Base-by-base conservation (phyloP, 2,329 filamentous ascomycete genomes). In the Reticulascus tulasneorum region DNA sequence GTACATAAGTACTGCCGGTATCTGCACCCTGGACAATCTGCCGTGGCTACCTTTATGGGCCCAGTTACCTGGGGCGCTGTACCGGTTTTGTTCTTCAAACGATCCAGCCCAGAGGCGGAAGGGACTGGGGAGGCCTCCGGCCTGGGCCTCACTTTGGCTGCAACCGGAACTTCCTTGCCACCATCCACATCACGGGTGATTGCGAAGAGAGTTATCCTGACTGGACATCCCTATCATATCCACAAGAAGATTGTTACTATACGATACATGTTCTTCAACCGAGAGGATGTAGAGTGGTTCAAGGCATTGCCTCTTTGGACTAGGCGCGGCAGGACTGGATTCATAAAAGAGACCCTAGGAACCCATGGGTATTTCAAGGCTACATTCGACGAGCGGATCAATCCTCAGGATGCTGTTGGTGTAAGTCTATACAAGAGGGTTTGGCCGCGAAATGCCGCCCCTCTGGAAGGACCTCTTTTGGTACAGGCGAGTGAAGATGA, bases 281-380 rank as follows among this genome's bases (percentile, higher is more conserved):
- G 84, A 31, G 87, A 91, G 53, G 94, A 98, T 48, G 87, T 98
- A 21, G 80, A 86, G 49, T 98, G 93, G 90, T 98, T 97, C 77
- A 94, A 95, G 69, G 91, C 91, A 1, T 62, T 98, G 56, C 91
- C 93, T 42, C 65, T 98, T 46, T 98, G 91, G 90, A 98, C 93
- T 6, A 86, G 80, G 67, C 70, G 91, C 20, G 93, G 93, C 7
- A 74, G 93, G 44, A 86, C 80, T 48, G 93, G 93, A 8, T 96
- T 82, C 60, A 80, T 98, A 69, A 96, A 96, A 71, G 93, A 98
- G 69, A 77, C 84, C 39, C 67, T 98, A 32, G 93, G 93, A 51
- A 98, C 93, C 23, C 93, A 98, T 62, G 93, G 93, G n/a, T 98
- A 98, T 69, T 97, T 97, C 77, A 98, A 98, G 73, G 93, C 93